These are phyloP conservation scores for Myotisia sp. DNA, from an alignment of 2,329 filamentous ascomycete genomes.

Conservation along the genomic window DNA sequence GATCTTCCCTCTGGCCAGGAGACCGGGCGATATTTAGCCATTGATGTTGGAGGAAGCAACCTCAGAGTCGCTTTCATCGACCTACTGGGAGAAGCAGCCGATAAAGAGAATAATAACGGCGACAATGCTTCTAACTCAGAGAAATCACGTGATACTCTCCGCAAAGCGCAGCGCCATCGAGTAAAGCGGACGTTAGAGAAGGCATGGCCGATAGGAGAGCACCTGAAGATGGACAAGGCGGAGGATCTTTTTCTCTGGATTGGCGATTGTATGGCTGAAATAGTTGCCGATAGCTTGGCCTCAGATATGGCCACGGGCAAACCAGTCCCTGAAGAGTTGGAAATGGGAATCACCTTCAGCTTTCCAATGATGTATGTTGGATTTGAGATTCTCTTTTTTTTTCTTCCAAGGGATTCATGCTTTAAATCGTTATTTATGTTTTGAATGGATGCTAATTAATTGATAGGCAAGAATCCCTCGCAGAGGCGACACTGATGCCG, in stretches of 20 bases:
- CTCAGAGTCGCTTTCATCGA: constrained; percentile 44
- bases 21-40: constrained; percentile 41
- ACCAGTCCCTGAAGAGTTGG: constrained; percentile 29
- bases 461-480: constrained; percentile 37
- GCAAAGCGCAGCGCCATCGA: constrained; percentile 34
- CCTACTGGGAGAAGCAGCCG: constrained; percentile 31
- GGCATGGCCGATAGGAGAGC: constrained; percentile 41
- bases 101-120: constrained; percentile 12
- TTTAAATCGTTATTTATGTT: constrained; percentile 1
- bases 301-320: constrained; percentile 26
- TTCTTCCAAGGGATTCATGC: background rate
- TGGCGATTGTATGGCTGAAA: constrained; percentile 58
- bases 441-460: constrained; percentile 9
- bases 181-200: constrained; percentile 35
- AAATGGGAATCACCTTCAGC: constrained; percentile 38
- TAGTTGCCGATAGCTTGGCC: constrained; percentile 43
- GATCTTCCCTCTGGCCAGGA: constrained; percentile 37
- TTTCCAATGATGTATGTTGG: constrained; percentile 37
- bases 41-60: constrained; percentile 45
- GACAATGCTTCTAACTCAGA: constrained; percentile 15
- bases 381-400: background rate
- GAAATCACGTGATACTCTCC: constrained; percentile 30
- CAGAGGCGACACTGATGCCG: constrained; percentile 42
- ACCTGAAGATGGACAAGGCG: constrained; percentile 50
- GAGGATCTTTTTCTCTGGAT: constrained; percentile 72